Percentiles rank a stretch among this genome's conserved stretches.
Conservation (phyloP, 164 flowering plant species). For the Taxillus chinensis region DNA sequence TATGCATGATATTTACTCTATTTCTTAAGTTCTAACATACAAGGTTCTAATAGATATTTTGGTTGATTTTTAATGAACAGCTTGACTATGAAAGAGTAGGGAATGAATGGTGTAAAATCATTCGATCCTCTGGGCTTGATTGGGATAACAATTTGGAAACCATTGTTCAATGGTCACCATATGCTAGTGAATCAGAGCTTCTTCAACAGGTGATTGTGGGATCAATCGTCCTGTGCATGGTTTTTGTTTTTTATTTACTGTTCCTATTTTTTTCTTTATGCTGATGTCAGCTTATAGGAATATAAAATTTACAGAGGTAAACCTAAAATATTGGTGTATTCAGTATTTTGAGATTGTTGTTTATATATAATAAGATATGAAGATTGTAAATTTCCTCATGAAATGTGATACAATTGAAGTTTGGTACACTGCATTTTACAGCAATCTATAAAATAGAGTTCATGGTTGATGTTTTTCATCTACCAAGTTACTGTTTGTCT, state of each 20-base stretch:
- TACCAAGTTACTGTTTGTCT: background rate
- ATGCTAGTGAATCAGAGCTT: slow-evolving; percentile 60
- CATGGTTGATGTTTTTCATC: background rate
- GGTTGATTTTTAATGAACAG: slow-evolving; percentile 24
- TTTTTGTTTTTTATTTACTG: background rate
- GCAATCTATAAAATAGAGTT: background rate
- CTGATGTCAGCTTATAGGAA: no score
- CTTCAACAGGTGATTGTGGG: slow-evolving; percentile 53
- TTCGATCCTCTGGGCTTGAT: slow-evolving; percentile 38
- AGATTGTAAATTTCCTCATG: no score
- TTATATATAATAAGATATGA: no score
- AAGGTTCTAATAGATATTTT: background rate
- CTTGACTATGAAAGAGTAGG: slow-evolving; percentile 57
- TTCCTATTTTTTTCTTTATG: background rate
- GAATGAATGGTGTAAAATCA: slow-evolving; percentile 39
- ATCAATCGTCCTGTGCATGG: background rate
- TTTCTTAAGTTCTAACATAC: background rate
- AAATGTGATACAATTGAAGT: background rate
- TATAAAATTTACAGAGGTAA: no score
- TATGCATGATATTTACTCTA: background rate
- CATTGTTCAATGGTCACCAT: slow-evolving; percentile 84
- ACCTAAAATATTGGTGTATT: no score
- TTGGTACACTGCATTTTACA: background rate
- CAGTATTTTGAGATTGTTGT: no score
- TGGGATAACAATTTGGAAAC: slow-evolving; percentile 71